Evolutionary conservation across 2,329 filamentous ascomycete species (phyloP), one percentile per base, ranked within the genome.

Genomic region (Aspergillus transmontanensis): DNA sequence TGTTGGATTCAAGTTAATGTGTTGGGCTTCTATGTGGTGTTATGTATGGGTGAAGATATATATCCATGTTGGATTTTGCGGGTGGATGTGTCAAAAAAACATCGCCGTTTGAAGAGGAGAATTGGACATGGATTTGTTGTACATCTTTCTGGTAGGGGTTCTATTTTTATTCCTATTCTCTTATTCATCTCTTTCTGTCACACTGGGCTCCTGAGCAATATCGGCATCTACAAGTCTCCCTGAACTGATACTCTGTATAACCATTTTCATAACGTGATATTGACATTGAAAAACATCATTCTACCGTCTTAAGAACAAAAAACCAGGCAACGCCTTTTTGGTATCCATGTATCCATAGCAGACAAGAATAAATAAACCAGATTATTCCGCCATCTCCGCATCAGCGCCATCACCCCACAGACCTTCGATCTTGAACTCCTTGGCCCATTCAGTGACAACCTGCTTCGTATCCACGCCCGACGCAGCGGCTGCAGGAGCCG

Each of bases 381-480:
- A 65, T 67, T 77, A 79, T 70, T 79, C 76, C 60, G 74, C 78
- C 76, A 80, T 78, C 68, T 76, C 77, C 53, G 77, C 78, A 45
- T 76, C 77, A 51, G 72, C 73, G 43, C 82, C 88, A 74, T 93
- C 89, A 12, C 92, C 93, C 91, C 92, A 98, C 16, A 99, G 81
- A 2, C 93, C 95, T 66, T 97, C 95, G 10, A 99, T 85, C 82
- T 94, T 94, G 80, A 99, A 98, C 79, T 98, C 94, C 72, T 92
- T 89, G 9, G 94, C 92, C 93, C 94, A 96, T 76, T 96, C 90
- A 12, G 90, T 91, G 60, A 98, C 93, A 76, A 98, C 92, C 79
- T 93, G 82, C 82, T 96, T 93, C 77, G 84, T 83, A 65, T 96
- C 89, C 68, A 93, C 87, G 21, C 73, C 76, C 16, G 69, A 77